These are phyloP conservation scores for Penicillium riverlandense DNA, from an alignment of 495 filamentous ascomycete genomes.

Conservation along the genomic window DNA sequence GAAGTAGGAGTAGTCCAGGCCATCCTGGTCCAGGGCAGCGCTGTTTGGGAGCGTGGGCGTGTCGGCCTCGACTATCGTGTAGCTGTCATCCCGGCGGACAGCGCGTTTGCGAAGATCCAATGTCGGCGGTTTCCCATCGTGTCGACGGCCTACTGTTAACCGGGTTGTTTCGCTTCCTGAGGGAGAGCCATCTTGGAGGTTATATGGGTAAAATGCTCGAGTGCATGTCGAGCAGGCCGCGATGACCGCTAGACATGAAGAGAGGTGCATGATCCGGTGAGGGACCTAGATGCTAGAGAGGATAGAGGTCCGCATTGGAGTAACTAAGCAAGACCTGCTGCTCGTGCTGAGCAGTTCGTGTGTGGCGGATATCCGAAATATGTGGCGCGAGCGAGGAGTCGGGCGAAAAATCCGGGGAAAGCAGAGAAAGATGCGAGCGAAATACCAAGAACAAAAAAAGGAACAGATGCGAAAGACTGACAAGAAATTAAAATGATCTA, in stretches of 20 bases:
- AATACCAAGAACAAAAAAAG: slow-evolving; percentile 1
- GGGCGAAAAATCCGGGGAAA: no score
- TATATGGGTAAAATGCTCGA: slow-evolving; percentile 30
- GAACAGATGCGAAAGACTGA: neutral
- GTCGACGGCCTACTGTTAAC: neutral
- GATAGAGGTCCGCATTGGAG: slow-evolving; percentile 12
- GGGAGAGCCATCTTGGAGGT: slow-evolving; percentile 4
- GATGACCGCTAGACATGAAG: slow-evolving; percentile 21
- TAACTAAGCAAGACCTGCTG: neutral
- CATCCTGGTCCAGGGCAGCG: slow-evolving; percentile 64
- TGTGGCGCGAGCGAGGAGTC: no score
- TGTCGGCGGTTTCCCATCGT: slow-evolving; percentile 11
- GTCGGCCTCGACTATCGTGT: slow-evolving; percentile 48
- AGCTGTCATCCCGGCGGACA: slow-evolving; percentile 41
- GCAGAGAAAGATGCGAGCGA: no score
- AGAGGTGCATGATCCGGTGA: slow-evolving; percentile 28
- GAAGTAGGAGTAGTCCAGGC: slow-evolving; percentile 74
- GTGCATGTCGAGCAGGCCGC: slow-evolving; percentile 19
- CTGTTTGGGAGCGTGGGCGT: slow-evolving; percentile 49
- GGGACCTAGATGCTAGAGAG: slow-evolving; percentile 13
- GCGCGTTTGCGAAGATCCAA: slow-evolving; percentile 25
- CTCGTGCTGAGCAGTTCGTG: no score
- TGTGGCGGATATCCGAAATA: no score
- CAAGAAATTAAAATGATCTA: no score
- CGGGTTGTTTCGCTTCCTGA: no score